A percentile compares a stretch with the other conserved stretches of the same genome.
phyloP scores from a whole-genome alignment of 495 filamentous ascomycete species.

The Penicillium parvum region DNA sequence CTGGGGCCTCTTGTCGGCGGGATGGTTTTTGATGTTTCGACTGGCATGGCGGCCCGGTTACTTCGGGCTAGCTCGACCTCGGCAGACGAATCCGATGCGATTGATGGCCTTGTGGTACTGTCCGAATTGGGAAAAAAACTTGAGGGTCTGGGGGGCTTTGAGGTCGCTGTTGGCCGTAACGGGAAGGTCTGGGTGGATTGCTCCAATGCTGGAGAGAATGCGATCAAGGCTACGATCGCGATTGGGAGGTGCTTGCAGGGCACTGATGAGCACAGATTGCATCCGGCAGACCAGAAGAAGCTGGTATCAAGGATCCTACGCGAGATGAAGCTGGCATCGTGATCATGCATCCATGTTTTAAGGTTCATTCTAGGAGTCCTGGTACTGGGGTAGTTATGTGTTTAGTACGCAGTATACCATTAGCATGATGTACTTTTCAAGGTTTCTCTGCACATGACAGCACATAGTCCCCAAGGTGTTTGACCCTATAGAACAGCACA shows the following conservation, averaged over 20 bases:
- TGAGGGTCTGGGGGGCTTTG: slow-evolving; percentile 64
- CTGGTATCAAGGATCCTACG: slow-evolving; percentile 65
- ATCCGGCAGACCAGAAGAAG: slow-evolving; percentile 71
- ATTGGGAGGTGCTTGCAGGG: slow-evolving; percentile 77
- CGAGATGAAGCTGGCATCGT: slow-evolving; percentile 41
- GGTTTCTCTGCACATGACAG: no score
- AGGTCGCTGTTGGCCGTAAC: slow-evolving; percentile 92
- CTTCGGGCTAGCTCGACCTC: slow-evolving; percentile 49
- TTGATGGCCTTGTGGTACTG: slow-evolving; percentile 63
- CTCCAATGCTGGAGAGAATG: slow-evolving; percentile 52
- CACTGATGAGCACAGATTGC: slow-evolving; percentile 65
- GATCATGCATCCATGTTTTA: slow-evolving; percentile 1
- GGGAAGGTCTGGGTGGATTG: slow-evolving; percentile 86
- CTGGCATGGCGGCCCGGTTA: slow-evolving; percentile 75
- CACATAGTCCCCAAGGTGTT: no score
- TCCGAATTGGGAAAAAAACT: slow-evolving; percentile 77
- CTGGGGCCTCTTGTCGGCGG: slow-evolving; percentile 82
- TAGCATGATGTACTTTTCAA: slow-evolving; percentile 7
- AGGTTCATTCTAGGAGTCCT: slow-evolving; percentile 12
- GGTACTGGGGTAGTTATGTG: slow-evolving; percentile 4
- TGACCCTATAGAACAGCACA: no score
- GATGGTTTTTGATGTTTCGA: slow-evolving; percentile 77
- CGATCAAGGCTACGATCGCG: slow-evolving; percentile 59
- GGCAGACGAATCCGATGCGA: slow-evolving; percentile 56
- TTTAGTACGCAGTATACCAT: slow-evolving; percentile 13